These are phyloP conservation scores for Fraxinus excelsior DNA, from an alignment of 257 asterid genomes.

Conservation along the genomic window DNA sequence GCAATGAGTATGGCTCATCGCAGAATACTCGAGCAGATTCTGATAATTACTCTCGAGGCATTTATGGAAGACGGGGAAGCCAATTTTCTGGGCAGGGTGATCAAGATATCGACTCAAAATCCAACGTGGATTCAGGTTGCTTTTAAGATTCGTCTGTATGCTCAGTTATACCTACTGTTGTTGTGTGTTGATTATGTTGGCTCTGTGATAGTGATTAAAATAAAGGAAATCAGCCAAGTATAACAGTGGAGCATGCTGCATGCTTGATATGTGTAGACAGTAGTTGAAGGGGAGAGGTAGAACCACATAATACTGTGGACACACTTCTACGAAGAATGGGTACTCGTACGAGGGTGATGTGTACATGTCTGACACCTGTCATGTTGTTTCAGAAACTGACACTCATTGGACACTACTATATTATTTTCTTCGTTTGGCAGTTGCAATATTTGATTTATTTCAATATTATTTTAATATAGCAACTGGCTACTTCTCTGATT, in stretches of 20 bases:
- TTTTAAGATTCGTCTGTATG: slow-evolving; percentile 20
- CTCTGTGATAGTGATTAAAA: background rate
- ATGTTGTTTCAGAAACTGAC: background rate
- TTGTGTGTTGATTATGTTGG: background rate
- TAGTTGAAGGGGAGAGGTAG: slow-evolving; percentile 10
- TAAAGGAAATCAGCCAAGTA: background rate
- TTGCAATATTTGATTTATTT: background rate
- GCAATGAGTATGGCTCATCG: slow-evolving; percentile 63
- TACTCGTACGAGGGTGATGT: background rate
- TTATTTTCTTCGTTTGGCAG: background rate
- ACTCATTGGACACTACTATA: background rate
- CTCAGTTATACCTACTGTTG: background rate
- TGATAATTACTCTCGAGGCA: slow-evolving; percentile 47
- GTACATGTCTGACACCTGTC: background rate
- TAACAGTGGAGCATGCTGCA: slow-evolving; percentile 6
- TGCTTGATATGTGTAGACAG: slow-evolving; percentile 4
- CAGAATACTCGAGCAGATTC: slow-evolving; percentile 78
- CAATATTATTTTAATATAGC: background rate
- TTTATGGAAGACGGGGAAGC: slow-evolving; percentile 74
- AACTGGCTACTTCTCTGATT: too few relatives aligned
- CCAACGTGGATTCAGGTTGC: slow-evolving; percentile 83
- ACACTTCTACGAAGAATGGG: background rate
- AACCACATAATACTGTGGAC: slow-evolving; percentile 12
- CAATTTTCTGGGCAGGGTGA: slow-evolving; percentile 72
- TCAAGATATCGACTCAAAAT: slow-evolving; percentile 73